Percentiles rank a stretch among this genome's conserved stretches.
Evolutionary conservation across 371 early-diverging fungal species (phyloP).

Genomic region (Rhizomucor miehei): DNA sequence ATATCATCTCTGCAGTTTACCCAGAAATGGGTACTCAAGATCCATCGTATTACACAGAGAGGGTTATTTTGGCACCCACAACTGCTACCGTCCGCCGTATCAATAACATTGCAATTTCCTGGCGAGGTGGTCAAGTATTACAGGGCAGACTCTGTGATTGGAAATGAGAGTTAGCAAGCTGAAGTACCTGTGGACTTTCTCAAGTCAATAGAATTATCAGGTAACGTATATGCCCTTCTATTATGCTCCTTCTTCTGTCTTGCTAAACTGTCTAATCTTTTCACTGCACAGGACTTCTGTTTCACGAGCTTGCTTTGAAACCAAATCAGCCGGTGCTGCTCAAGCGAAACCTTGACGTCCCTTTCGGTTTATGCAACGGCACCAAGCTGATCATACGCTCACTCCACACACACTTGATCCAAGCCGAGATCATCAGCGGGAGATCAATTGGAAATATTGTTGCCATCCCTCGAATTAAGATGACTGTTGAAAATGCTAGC

Average conservation of each 20-base stretch:
- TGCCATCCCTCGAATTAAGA: not conserved
- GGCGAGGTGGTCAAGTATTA: not conserved
- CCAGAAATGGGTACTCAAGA: not conserved
- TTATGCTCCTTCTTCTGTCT: not conserved
- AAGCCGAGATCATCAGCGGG: not conserved
- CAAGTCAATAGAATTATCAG: not conserved
- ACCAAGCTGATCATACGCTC: constrained; percentile 6
- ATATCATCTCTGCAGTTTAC: not conserved
- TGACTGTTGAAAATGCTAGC: not conserved
- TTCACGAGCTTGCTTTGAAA: constrained; percentile 15
- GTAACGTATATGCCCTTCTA: not conserved
- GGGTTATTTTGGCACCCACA: constrained; percentile 1
- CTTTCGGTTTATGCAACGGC: constrained; percentile 17
- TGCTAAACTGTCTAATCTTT: not conserved
- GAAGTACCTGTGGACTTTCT: not conserved
- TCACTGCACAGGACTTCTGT: constrained; percentile 13
- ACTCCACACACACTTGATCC: not conserved
- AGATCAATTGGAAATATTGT: constrained; percentile 1
- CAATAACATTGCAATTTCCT: constrained; percentile 2
- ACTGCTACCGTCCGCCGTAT: not conserved
- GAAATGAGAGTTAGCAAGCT: not conserved
- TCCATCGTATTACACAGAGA: not conserved
- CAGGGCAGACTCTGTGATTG: constrained; percentile 1
- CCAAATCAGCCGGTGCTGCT: constrained; percentile 23
- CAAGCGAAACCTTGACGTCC: constrained; percentile 10